phyloP scores from a whole-genome alignment of 352 stramenopile genomes.

The Phytophthora hybrid region DNA sequence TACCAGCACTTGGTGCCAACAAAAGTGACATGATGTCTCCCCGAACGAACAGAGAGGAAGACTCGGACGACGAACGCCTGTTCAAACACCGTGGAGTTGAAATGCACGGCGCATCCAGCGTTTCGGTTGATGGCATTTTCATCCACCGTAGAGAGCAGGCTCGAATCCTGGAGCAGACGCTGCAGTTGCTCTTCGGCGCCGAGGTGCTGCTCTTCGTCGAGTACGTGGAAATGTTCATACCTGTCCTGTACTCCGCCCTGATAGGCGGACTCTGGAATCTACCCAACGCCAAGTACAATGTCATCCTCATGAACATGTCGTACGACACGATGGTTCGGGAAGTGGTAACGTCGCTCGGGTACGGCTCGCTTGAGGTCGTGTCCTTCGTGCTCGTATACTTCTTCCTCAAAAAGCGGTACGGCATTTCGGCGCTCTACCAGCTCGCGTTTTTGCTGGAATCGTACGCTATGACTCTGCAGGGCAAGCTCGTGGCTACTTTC shows the following conservation, averaged over 20 bases:
- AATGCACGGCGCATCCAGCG: neutral
- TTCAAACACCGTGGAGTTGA: constrained; percentile 9
- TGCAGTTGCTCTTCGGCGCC: constrained; percentile 36
- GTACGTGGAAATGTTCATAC: constrained; percentile 48
- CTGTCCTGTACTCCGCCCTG: constrained; percentile 36
- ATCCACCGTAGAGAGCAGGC: constrained; percentile 15
- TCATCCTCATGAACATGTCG: constrained; percentile 24
- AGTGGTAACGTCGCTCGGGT: constrained; percentile 6
- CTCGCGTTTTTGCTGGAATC: too few relatives aligned
- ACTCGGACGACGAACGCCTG: constrained; percentile 7
- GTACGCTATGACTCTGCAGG: constrained; percentile 32
- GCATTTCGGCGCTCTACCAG: constrained; percentile 36
- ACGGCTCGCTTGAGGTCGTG: constrained; percentile 25
- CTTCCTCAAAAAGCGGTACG: constrained; percentile 37
- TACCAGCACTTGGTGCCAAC: constrained; percentile 4
- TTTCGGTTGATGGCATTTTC: constrained; percentile 21
- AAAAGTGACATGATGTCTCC: neutral
- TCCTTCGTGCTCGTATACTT: constrained; percentile 33
- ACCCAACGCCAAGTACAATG: constrained; percentile 30
- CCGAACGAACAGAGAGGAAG: neutral
- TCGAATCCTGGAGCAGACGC: constrained; percentile 20
- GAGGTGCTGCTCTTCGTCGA: constrained; percentile 41
- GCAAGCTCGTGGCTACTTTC: constrained; percentile 32
- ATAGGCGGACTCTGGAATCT: constrained; percentile 20
- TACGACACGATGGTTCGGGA: constrained; percentile 11